Conservation (phyloP, 768 basidiomycete species). For the Heimioporus sp. region DNA sequence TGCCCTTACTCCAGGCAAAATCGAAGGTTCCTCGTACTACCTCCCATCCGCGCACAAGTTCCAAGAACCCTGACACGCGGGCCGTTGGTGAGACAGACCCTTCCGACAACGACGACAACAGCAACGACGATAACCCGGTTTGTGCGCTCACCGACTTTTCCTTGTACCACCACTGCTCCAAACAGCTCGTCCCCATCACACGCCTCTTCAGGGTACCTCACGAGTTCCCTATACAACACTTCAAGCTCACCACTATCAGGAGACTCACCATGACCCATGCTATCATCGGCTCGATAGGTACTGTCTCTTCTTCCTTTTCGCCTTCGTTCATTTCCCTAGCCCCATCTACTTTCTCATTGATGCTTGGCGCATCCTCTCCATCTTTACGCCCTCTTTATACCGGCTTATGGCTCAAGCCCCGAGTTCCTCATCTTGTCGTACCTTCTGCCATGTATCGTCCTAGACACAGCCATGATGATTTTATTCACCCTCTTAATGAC, state of each 20-base stretch:
- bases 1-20: too few species aligned
- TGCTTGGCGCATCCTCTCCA: constrained; percentile 67
- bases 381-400: constrained; percentile 45
- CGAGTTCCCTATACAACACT: constrained; percentile 23
- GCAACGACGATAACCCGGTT: constrained; percentile 48
- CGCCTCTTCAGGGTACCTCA: constrained; percentile 29
- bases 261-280: constrained; percentile 46
- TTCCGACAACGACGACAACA: constrained; percentile 25
- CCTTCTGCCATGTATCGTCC: constrained; percentile 33
- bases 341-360: constrained; percentile 62
- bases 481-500: constrained; percentile 37
- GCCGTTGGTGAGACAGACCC: constrained; percentile 42
- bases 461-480: constrained; percentile 38
- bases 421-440: constrained; percentile 44
- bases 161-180: constrained; percentile 43
- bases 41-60: constrained; percentile 30
- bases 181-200: constrained; percentile 39
- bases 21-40: constrained; percentile 6
- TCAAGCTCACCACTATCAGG: constrained; percentile 43
- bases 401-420: constrained; percentile 51
- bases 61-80: constrained; percentile 38
- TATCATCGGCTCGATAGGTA: constrained; percentile 44
- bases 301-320: background rate
- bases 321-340: constrained; percentile 34
- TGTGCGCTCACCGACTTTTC: constrained; percentile 53